Percentiles rank a stretch among this genome's conserved stretches.
phyloP scores from a whole-genome alignment of 1,284 basidiomycete genomes.

The Coniferiporia sulphurascens region DNA sequence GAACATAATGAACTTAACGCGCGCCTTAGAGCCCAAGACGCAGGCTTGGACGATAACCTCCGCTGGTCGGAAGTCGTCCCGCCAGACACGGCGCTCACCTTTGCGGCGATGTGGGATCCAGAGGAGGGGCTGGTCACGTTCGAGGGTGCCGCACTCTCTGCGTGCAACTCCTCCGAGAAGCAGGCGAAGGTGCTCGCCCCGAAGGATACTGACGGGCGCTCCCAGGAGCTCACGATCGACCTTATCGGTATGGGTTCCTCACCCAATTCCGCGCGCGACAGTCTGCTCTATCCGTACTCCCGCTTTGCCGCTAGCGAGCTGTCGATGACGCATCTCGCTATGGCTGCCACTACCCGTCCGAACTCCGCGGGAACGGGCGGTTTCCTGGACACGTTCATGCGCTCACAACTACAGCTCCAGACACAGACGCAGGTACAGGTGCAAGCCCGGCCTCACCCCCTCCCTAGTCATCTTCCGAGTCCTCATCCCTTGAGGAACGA shows the following conservation, averaged over 20 bases:
- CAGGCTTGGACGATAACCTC: constrained; percentile 18
- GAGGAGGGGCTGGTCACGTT: constrained; percentile 53
- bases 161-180: constrained; percentile 10
- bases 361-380: constrained; percentile 16
- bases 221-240: constrained; percentile 16
- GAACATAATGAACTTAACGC: background rate
- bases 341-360: constrained; percentile 6
- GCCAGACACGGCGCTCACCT: constrained; percentile 49
- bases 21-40: background rate
- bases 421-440: background rate
- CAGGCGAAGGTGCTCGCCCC: background rate
- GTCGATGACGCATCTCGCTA: background rate
- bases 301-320: constrained; percentile 8
- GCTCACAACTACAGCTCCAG: constrained; percentile 1
- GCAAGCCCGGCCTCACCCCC: background rate
- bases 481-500: background rate
- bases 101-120: constrained; percentile 55
- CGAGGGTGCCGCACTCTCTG: constrained; percentile 40
- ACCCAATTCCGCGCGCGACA: constrained; percentile 13
- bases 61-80: constrained; percentile 55
- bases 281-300: constrained; percentile 11
- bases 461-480: background rate
- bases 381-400: constrained; percentile 7
- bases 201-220: constrained; percentile 12
- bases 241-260: constrained; percentile 2